phyloP scores from a whole-genome alignment of 2,329 filamentous ascomycete genomes.

The Cladosporium austrohemisphaericum region DNA sequence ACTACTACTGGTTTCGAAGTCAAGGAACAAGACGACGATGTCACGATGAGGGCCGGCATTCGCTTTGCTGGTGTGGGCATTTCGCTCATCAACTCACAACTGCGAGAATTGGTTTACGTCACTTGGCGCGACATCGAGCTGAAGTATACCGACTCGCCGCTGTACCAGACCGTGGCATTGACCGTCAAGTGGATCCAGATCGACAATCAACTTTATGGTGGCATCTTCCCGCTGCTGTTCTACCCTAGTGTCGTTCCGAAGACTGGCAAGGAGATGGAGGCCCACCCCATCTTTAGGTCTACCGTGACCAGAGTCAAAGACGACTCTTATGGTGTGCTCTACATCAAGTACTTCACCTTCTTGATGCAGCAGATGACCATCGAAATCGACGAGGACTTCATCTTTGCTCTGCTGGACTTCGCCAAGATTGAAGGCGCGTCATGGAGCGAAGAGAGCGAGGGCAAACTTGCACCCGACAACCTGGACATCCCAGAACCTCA shows the following conservation, averaged over 20 bases:
- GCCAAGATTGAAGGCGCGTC: slow-evolving; percentile 86
- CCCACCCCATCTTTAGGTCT: slow-evolving; percentile 88
- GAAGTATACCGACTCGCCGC: slow-evolving; percentile 85
- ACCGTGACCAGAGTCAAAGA: slow-evolving; percentile 95
- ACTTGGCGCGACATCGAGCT: slow-evolving; percentile 89
- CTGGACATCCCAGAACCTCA: slow-evolving; percentile 90
- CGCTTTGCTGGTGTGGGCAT: slow-evolving; percentile 87
- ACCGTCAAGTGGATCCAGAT: slow-evolving; percentile 99
- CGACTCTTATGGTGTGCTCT: slow-evolving; percentile 94
- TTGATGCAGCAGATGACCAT: slow-evolving; percentile 96
- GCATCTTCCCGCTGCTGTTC: slow-evolving; percentile 94
- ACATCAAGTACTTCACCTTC: slow-evolving; percentile 96
- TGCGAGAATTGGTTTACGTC: slow-evolving; percentile 88
- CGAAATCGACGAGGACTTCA: slow-evolving; percentile 96
- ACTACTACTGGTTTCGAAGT: slow-evolving; percentile 79
- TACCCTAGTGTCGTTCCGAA: slow-evolving; percentile 98
- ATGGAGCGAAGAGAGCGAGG: slow-evolving; percentile 79
- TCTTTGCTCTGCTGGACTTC: slow-evolving; percentile 93
- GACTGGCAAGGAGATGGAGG: slow-evolving; percentile 91
- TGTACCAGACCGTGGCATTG: slow-evolving; percentile 87
- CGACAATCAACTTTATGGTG: slow-evolving; percentile 96
- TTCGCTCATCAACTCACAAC: slow-evolving; percentile 86
- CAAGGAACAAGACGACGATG: slow-evolving; percentile 82
- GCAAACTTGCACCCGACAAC: slow-evolving; percentile 81
- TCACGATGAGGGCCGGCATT: slow-evolving; percentile 85